Base-by-base conservation (phyloP, 2,329 filamentous ascomycete species). In the Penicillium olsonii region DNA sequence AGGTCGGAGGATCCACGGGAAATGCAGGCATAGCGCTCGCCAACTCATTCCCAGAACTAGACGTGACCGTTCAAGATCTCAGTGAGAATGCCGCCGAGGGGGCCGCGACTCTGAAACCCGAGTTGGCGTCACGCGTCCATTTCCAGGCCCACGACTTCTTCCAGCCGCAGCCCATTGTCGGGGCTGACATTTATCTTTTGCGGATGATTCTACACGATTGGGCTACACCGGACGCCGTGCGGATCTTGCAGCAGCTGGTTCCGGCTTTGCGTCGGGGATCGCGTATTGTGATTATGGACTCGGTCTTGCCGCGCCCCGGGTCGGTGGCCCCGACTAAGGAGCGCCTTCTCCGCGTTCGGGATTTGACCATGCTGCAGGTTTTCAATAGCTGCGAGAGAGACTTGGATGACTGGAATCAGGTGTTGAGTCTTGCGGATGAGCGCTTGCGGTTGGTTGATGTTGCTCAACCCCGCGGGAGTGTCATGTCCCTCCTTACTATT, bases 21-120 rank as follows among this genome's bases (percentile, higher is more conserved):
- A 80, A 82, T 40, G 76, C 81, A n/a, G 78, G 74, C 42, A 73
- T 80, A 15, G 80, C 77, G 9, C 68, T 85, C 43, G 83, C 80
- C 2, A 71, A 71, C 12, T 31, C 43, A 11, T 39, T 45, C 20
- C 44, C 12, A n/a, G 34, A 14, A 37, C 44, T 22, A 6, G 18
- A 46, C 3, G 39, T 46, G 15, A 40, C 39, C 18, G 37, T 46
- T 6, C 35, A 46, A 17, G 44, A 40, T 31, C 18, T 42, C 15
- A 12, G 17, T n/a, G 29, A 31, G 12, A 31, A 31, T 31, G n/a
- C 29, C 29, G 12, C 29, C 29, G 29, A 31, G 29, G 29, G 29
- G 29, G 29, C 29, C 29, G 29, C 29, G 12, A 31, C 29, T 31
- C 26, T 29, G 15, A 42, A 18, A 10, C 26, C 18, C 24, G 39